Evolutionary conservation across 2,329 filamentous ascomycete genomes (phyloP).

Genomic region (Penicillium concentricum): DNA sequence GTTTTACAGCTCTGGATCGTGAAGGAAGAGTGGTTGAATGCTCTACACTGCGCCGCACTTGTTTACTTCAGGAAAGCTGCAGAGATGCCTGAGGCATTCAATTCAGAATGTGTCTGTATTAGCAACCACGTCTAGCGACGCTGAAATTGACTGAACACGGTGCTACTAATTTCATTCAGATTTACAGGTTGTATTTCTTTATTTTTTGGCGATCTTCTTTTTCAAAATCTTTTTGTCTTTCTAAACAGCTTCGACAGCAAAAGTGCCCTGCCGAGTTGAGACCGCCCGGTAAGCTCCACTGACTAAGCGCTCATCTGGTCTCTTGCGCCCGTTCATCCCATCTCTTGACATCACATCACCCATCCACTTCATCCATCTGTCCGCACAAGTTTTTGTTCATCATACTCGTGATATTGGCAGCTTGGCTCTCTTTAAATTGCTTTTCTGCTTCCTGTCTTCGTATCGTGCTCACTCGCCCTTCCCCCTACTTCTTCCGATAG

Average conservation of each 20-base stretch:
- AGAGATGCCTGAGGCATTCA: constrained; percentile 4
- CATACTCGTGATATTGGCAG: constrained; percentile 14
- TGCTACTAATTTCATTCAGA: neutral
- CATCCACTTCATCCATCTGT: constrained; percentile 26
- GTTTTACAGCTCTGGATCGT: neutral
- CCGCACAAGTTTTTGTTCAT: constrained; percentile 15
- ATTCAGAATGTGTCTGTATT: neutral
- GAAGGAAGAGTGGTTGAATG: neutral
- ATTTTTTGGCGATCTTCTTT: neutral
- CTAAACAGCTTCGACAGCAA: constrained; percentile 5
- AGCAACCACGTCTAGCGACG: neutral
- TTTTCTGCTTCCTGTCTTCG: constrained; percentile 14
- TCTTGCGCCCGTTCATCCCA: constrained; percentile 33
- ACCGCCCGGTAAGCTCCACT: constrained; percentile 28
- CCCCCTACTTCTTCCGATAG: constrained; percentile 32
- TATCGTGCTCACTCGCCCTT: constrained; percentile 16
- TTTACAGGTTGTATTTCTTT: neutral
- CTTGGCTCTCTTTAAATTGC: constrained; percentile 11
- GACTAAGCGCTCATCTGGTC: constrained; percentile 36
- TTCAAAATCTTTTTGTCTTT: neutral
- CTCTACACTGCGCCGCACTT: neutral
- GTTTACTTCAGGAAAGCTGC: constrained; percentile 11
- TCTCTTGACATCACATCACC: constrained; percentile 44
- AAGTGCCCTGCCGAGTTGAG: constrained; percentile 5
- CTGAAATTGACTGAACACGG: neutral